Conservation (phyloP, 2,329 filamentous ascomycete species). For the Stylonectria norvegica region DNA sequence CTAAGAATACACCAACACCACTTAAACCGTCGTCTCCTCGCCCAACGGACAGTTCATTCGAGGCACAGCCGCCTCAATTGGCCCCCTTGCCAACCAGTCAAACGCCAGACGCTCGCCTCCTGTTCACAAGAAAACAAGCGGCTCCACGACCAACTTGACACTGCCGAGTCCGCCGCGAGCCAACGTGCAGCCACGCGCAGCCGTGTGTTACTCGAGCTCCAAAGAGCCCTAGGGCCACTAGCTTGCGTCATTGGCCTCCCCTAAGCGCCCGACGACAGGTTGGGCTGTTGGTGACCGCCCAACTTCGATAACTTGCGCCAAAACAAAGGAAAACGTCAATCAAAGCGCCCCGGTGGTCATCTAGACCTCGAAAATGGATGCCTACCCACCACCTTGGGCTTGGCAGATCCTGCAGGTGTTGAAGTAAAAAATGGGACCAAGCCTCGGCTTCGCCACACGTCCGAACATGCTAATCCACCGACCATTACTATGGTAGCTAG, state of each 20-base stretch:
- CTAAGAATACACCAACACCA: conserved; percentile 21
- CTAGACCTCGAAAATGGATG: conserved; percentile 15
- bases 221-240: conserved; percentile 4
- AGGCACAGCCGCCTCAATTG: conserved; percentile 12
- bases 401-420: conserved; percentile 8
- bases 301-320: conserved; percentile 17
- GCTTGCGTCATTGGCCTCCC: conserved; percentile 13
- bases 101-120: too few relatives aligned
- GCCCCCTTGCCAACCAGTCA: conserved; percentile 17
- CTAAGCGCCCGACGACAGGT: conserved; percentile 11
- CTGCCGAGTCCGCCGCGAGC: too few relatives aligned
- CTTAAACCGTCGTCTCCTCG: conserved; percentile 19
- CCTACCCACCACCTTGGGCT: conserved; percentile 10
- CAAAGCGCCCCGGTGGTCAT: conserved; percentile 19
- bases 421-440: conserved; percentile 5
- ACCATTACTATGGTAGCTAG: conserved; percentile 1
- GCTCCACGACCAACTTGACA: too few relatives aligned
- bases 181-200: too few relatives aligned
- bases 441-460: conserved; percentile 2
- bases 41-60: too few relatives aligned
- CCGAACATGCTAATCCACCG: conserved; percentile 9
- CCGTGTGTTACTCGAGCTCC: background rate
- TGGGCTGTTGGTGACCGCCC: conserved; percentile 17
- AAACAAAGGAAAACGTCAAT: conserved; percentile 18
- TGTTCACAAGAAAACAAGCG: background rate